Conservation (phyloP, 768 basidiomycete genomes). For the Xerocomellus dryophilus region DNA sequence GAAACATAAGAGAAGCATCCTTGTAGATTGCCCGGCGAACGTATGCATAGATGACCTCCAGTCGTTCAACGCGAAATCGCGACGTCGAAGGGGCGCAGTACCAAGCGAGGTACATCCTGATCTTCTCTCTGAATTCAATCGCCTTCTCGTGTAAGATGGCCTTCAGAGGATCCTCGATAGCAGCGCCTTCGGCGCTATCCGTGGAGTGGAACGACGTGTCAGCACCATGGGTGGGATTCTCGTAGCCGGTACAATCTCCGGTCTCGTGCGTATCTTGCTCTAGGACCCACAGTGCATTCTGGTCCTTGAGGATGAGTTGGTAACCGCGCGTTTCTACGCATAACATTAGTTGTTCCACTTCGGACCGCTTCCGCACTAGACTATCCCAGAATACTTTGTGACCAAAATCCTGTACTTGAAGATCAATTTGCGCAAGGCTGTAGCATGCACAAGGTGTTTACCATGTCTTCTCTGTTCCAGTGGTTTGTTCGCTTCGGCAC, state of each 20-base stretch:
- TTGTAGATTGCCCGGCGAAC: slow-evolving; percentile 38
- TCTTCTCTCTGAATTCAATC: slow-evolving; percentile 31
- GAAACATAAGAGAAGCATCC: slow-evolving; percentile 37
- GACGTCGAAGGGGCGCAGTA: slow-evolving; percentile 33
- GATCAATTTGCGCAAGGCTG: not conserved
- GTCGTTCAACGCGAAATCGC: slow-evolving; percentile 33
- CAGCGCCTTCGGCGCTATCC: not conserved
- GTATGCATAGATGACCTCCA: slow-evolving; percentile 35
- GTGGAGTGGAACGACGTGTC: slow-evolving; percentile 10
- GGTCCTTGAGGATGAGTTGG: slow-evolving; percentile 32
- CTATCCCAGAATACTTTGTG: slow-evolving; percentile 37
- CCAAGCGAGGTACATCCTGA: slow-evolving; percentile 33
- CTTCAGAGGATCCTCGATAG: slow-evolving; percentile 33
- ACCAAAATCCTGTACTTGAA: slow-evolving; percentile 36
- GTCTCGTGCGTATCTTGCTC: slow-evolving; percentile 19
- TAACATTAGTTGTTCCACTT: slow-evolving; percentile 30
- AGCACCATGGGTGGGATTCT: slow-evolving; percentile 8
- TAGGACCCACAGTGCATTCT: slow-evolving; percentile 39
- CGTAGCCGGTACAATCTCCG: slow-evolving; percentile 21
- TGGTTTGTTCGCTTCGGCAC: not conserved
- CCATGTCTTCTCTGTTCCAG: slow-evolving; percentile 25
- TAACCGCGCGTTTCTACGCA: slow-evolving; percentile 36
- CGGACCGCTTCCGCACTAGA: slow-evolving; percentile 31
- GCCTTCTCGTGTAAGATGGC: slow-evolving; percentile 35
- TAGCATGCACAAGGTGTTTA: not conserved